These are phyloP conservation scores for Phytopythium mirpurense DNA, from an alignment of 352 stramenopile genomes.

Conservation along the genomic window DNA sequence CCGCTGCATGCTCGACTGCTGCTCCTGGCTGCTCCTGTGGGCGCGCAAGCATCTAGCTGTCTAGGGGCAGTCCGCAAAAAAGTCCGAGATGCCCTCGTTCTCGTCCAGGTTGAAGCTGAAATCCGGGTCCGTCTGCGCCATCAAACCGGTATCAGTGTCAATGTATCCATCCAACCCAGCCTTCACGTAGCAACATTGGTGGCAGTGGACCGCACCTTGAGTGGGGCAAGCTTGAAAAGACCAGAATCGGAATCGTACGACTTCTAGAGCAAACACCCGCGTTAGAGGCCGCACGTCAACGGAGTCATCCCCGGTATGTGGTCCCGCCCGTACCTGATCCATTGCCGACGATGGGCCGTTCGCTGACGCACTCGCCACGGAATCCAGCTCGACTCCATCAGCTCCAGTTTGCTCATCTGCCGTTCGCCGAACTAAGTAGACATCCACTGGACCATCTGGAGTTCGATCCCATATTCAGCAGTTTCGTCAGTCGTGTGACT, in stretches of 20 bases:
- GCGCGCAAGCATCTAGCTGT: background rate
- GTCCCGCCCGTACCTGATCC: slow-evolving; percentile 61
- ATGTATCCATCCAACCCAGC: no score
- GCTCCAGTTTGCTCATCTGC: slow-evolving; percentile 34
- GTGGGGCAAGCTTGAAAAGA: slow-evolving; percentile 79
- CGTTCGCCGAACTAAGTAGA: slow-evolving; percentile 83
- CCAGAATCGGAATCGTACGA: slow-evolving; percentile 81
- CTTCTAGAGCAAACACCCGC: slow-evolving; percentile 23
- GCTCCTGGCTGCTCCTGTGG: background rate
- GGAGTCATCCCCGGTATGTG: no score
- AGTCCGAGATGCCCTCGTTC: slow-evolving; percentile 84
- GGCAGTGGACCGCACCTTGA: no score
- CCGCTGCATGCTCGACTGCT: background rate
- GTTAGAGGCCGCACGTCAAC: no score
- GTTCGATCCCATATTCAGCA: background rate
- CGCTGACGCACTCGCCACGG: slow-evolving; percentile 14
- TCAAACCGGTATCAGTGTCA: background rate
- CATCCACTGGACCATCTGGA: slow-evolving; percentile 83
- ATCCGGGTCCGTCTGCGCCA: slow-evolving; percentile 70
- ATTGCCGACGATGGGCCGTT: slow-evolving; percentile 35
- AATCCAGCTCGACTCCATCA: slow-evolving; percentile 14
- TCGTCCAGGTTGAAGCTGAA: slow-evolving; percentile 89
- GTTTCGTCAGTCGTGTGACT: background rate
- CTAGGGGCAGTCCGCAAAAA: slow-evolving; percentile 75
- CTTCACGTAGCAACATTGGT: no score